Percentiles rank a stretch among this genome's conserved stretches.
Conservation (phyloP, 768 basidiomycete genomes). For the Naganishia vaughanmartiniae region DNA sequence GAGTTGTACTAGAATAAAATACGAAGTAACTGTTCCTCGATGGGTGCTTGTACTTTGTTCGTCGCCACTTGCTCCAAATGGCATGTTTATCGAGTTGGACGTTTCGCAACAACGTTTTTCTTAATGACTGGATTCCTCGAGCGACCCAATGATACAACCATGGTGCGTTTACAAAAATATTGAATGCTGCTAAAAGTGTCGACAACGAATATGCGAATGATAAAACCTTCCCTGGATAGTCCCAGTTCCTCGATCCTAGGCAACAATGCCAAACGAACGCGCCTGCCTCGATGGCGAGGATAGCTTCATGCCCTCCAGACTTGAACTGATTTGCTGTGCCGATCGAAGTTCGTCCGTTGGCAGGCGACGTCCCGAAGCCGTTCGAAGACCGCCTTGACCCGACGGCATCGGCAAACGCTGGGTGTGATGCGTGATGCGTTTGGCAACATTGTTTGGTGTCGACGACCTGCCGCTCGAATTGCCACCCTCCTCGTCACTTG, state of each 20-base stretch:
- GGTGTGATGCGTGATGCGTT: not conserved
- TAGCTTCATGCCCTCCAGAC: slow-evolving; percentile 28
- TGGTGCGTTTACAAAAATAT: not conserved
- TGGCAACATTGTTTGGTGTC: not conserved
- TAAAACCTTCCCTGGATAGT: not conserved
- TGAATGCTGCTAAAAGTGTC: not conserved
- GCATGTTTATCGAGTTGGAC: no score
- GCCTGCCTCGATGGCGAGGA: slow-evolving; percentile 13
- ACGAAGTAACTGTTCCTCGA: no score
- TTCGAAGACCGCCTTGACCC: not conserved
- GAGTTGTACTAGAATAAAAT: no score
- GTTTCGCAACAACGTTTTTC: no score
- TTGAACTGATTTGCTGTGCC: slow-evolving; percentile 26
- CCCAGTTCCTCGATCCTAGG: not conserved
- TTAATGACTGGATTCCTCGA: no score
- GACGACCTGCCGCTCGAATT: not conserved
- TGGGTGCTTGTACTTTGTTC: no score
- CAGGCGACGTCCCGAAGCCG: slow-evolving; percentile 7
- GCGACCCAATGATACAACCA: no score
- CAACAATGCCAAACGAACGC: slow-evolving; percentile 13
- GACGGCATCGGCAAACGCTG: not conserved
- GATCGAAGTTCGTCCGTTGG: slow-evolving; percentile 15
- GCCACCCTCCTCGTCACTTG: not conserved
- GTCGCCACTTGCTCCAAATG: no score
- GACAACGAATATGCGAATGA: not conserved